Base-by-base conservation (phyloP, 345 rosid genomes). In the Firmiana major region DNA sequence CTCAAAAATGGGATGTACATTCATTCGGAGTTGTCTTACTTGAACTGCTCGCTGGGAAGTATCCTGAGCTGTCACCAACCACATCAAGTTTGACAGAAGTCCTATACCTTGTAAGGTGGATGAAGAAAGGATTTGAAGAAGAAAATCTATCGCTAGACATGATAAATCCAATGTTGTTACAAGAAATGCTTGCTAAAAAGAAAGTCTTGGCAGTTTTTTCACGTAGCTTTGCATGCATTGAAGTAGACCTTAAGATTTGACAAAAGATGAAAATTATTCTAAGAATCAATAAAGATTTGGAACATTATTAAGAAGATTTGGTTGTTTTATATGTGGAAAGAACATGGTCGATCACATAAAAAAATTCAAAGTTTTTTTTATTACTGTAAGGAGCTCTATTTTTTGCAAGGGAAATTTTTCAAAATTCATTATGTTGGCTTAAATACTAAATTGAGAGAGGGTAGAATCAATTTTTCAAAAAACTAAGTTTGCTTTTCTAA, bases 191-290 rank as follows among this genome's bases (percentile, higher is more conserved):
- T 1, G 98, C 93, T 21, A 92, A 93, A 78, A 92, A 93, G 79
- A 95, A 93, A 77, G 97, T 94, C n/a, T 67, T 93, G 10, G 94
- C 98, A 0, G 93, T 83, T 24, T 93, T 94, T n/a, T n/a, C 97
- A 94, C 62, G 86, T 94, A 24, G 98, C 98, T 13, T 94, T 24
- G 86, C 95, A 19, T 94, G 98, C 84, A 88, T 97, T 0, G 97
- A 94, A 80, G 79, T 72, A 7, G 98, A 94, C 38, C 94, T 97
- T 0, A 97, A 94, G 80, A 16, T 89, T 9, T 91, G 98, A 57
- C 97, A 97, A 5, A 86, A 95, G 80, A 93, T 94, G 98, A 94
- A 93, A 85, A 91, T 80, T 13, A 91, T 94, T 5, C 95, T 0
- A 97, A 93, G 79, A 94, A 85, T 78, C 87, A 93, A 11, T 97